phyloP scores from a whole-genome alignment of 306 rosid genomes.

The Chamaecrista fasciculata region DNA sequence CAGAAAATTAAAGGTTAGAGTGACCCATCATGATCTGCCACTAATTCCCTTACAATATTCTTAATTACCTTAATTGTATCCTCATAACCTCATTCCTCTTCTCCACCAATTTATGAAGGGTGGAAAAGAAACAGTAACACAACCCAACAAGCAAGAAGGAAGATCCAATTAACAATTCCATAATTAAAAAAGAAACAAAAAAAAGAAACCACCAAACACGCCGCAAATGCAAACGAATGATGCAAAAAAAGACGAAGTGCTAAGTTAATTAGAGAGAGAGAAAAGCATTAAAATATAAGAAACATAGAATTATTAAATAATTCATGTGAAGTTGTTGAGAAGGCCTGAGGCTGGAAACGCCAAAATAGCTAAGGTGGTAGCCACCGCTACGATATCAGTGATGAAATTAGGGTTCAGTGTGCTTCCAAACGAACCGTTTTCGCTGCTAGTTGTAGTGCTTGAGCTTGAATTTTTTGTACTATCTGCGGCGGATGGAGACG shows the following conservation, averaged over 20 bases:
- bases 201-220: neutral
- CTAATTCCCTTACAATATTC: neutral
- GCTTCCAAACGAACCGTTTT: slow-evolving; percentile 14
- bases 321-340: slow-evolving; percentile 9
- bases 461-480: neutral
- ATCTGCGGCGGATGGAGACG: neutral
- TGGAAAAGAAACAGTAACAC: neutral
- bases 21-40: no score
- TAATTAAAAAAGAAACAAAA: slow-evolving; percentile 3
- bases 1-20: no score
- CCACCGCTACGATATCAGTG: slow-evolving; percentile 25
- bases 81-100: no score
- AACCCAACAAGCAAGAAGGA: neutral
- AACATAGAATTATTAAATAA: no score
- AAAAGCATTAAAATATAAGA: no score
- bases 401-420: slow-evolving; percentile 25
- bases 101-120: neutral
- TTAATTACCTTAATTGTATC: neutral
- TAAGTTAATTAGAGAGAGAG: no score
- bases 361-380: slow-evolving; percentile 27
- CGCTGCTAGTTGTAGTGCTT: neutral
- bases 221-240: neutral
- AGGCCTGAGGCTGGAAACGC: slow-evolving; percentile 30
- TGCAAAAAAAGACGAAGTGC: no score
- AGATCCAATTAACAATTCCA: no score